These are phyloP conservation scores for Colletotrichum orbiculare DNA, from an alignment of 2,329 filamentous ascomycete genomes.

Conservation along the genomic window DNA sequence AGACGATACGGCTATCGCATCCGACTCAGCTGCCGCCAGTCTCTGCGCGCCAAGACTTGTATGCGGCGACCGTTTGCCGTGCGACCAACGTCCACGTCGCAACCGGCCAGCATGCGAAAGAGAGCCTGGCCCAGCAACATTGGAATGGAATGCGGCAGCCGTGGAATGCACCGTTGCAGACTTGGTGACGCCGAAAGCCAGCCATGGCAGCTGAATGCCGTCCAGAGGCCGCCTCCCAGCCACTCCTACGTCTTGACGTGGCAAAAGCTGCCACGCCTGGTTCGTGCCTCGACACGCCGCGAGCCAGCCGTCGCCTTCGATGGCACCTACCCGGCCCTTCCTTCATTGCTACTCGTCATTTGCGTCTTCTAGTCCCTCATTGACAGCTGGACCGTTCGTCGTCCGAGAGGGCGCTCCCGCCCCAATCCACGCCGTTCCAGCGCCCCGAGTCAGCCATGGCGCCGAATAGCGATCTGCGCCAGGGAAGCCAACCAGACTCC, in stretches of 20 bases:
- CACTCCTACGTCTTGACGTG: slow-evolving; percentile 4
- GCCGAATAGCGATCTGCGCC: slow-evolving; percentile 31
- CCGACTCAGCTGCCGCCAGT: slow-evolving; percentile 1
- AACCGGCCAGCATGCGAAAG: background rate
- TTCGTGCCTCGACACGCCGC: slow-evolving; percentile 9
- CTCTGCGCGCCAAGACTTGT: background rate
- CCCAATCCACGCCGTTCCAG: slow-evolving; percentile 6
- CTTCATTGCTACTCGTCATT: background rate
- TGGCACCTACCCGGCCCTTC: background rate
- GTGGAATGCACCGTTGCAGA: slow-evolving; percentile 34
- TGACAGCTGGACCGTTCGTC: slow-evolving; percentile 23
- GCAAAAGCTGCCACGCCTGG: slow-evolving; percentile 7
- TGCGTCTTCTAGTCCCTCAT: slow-evolving; percentile 7
- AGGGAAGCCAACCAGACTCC: slow-evolving; percentile 31
- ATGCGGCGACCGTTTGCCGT: background rate
- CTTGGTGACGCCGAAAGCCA: slow-evolving; percentile 7
- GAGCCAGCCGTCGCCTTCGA: background rate
- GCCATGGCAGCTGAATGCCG: slow-evolving; percentile 13
- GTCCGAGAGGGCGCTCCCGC: slow-evolving; percentile 1
- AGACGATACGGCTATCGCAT: slow-evolving; percentile 12
- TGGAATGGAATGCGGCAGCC: slow-evolving; percentile 16
- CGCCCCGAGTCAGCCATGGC: slow-evolving; percentile 17
- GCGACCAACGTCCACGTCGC: slow-evolving; percentile 8
- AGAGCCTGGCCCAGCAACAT: slow-evolving; percentile 1
- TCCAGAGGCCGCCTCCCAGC: slow-evolving; percentile 15